These are phyloP conservation scores for Zoysia pacifica DNA, from an alignment of 176 grass and related monocot species.

Conservation along the genomic window DNA sequence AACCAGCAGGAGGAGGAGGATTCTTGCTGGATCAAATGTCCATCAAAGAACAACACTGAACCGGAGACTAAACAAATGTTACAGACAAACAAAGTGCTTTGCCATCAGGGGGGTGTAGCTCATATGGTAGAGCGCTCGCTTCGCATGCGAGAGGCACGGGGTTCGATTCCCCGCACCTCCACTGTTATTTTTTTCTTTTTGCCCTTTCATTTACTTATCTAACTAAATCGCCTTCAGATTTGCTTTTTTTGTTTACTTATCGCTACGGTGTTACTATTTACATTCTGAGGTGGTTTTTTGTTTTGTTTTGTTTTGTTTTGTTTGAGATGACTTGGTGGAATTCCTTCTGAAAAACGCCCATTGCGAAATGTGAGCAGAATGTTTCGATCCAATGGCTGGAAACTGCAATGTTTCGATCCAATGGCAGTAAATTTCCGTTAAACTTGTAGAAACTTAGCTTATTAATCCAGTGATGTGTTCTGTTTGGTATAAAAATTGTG, in stretches of 20 bases:
- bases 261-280: conserved; percentile 7
- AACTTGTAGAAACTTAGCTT: not conserved
- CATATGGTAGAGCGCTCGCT: conserved; percentile 99
- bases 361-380: not conserved
- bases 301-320: not conserved
- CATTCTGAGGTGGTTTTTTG: not conserved
- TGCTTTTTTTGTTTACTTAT: not conserved
- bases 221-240: too few species aligned
- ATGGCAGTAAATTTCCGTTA: not conserved
- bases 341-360: not conserved
- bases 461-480: not conserved
- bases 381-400: not conserved
- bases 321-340: not conserved
- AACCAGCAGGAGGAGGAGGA: not conserved
- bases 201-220: not conserved
- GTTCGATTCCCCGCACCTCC: conserved; percentile 99
- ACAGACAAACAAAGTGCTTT: too few species aligned
- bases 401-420: not conserved
- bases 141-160: conserved; percentile 99
- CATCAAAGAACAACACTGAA: too few species aligned
- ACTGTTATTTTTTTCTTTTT: not conserved
- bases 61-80: too few species aligned
- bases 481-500: not conserved
- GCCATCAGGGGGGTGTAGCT: conserved; percentile 83
- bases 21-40: too few species aligned